Base-by-base conservation (phyloP, 306 rosid species). In the Vicia sativa region DNA sequence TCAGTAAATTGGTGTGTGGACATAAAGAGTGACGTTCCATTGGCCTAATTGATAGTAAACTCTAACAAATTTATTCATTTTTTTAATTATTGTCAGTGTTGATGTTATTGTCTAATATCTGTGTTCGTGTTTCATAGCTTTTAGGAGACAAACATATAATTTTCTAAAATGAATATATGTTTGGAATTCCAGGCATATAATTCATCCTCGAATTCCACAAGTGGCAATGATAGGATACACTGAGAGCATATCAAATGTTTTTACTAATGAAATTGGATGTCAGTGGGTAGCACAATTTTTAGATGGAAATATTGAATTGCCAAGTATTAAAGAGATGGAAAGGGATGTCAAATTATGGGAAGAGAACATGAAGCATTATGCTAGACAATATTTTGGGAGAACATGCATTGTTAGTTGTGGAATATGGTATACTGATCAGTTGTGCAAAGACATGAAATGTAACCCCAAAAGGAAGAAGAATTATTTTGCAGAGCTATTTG, bases 391-490 rank as follows among this genome's bases (percentile, higher is more conserved):
- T 28, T 59, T 48, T 11, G 18, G 68, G 78, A 84, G 70, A 39
- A 23, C 73, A 19, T 87, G 91, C 65, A 50, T 84, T 38, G 16
- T 11, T 2, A 19, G 0, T 61, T n/a, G 63, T 5, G 44, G 34
- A 5, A 79, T 79, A 0, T 83, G 83, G 80, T 81, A 84, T 54
- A 70, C 77, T 5, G 87, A 87, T 62, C 85, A 79, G 0, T 11
- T 84, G 50, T 81, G 87, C 74, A 81, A 62, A 62, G 91, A 86
- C 46, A 76, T 83, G 72, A 81, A 80, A 41, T 28, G 62, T 9
- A 67, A 86, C 28, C 74, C 62, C 43, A 71, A 9, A 66, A 83
- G 91, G 16, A 84, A 87, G 74, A 77, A 77, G 16, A 63, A 68
- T 0, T 0, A 56, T 65, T 49, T 74, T 9, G 78, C 80, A 0